Conservation (phyloP, 176 grass and related monocot species). For the Hyparrhenia diplandra region DNA sequence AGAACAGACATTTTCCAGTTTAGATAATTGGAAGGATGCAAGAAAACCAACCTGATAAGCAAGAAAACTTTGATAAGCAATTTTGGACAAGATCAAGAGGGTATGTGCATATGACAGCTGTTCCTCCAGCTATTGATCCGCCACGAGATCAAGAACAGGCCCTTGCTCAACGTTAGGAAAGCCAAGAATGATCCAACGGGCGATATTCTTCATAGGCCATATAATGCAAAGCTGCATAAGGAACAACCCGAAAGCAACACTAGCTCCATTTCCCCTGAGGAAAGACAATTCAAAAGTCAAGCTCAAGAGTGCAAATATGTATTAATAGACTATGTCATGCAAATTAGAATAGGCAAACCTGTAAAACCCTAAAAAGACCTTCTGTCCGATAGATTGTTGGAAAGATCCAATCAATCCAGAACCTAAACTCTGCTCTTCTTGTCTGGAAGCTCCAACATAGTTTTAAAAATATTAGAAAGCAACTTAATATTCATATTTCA, state of each 20-base stretch:
- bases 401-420: slow-evolving; percentile 75
- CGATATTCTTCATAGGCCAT: slow-evolving; percentile 99
- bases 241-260: slow-evolving; percentile 92
- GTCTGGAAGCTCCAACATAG: slow-evolving; percentile 50
- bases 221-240: slow-evolving; percentile 96
- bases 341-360: slow-evolving; percentile 45
- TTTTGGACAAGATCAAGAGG: slow-evolving; percentile 92
- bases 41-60: slow-evolving; percentile 74
- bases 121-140: slow-evolving; percentile 87
- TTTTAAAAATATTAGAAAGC: slow-evolving; percentile 15
- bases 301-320: background rate
- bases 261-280: slow-evolving; percentile 85
- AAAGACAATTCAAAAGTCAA: slow-evolving; percentile 32
- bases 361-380: slow-evolving; percentile 93
- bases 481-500: background rate
- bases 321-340: background rate
- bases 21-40: background rate
- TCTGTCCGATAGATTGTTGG: slow-evolving; percentile 79
- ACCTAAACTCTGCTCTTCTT: slow-evolving; percentile 82
- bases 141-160: slow-evolving; percentile 79
- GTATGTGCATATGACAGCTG: slow-evolving; percentile 91
- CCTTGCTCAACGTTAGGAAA: slow-evolving; percentile 80
- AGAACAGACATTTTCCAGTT: slow-evolving; percentile 13
- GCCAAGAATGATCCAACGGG: slow-evolving; percentile 83
- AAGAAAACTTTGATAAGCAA: too few species aligned